Evolutionary conservation across 2,329 filamentous ascomycete genomes (phyloP).

Genomic region (Hypoxylon sp.): DNA sequence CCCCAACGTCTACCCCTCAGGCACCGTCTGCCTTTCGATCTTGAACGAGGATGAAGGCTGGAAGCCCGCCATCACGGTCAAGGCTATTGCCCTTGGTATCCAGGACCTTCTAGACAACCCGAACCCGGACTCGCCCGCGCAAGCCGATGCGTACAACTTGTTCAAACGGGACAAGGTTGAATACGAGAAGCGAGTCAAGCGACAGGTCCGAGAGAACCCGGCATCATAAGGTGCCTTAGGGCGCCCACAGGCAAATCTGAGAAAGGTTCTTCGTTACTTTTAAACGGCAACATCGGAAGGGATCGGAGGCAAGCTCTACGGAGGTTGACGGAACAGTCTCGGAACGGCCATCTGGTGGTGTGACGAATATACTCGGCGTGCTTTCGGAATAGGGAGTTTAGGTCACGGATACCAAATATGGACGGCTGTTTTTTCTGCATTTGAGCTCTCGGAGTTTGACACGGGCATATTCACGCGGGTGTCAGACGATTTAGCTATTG

Average conservation of each 20-base stretch:
- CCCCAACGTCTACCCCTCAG: conserved; percentile 97
- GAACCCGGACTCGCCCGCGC: conserved; percentile 94
- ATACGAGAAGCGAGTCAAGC: conserved; percentile 88
- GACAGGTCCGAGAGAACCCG: conserved; percentile 89
- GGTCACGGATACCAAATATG: conserved; percentile 37
- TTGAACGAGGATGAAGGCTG: conserved; percentile 98
- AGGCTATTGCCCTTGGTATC: conserved; percentile 95
- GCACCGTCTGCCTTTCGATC: conserved; percentile 96
- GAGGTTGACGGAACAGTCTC: neutral
- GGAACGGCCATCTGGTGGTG: conserved; percentile 4
- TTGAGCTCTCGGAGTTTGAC: conserved; percentile 37
- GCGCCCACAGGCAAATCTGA: neutral
- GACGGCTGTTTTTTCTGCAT: conserved; percentile 34
- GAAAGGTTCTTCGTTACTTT: too few species aligned
- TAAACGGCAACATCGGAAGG: neutral
- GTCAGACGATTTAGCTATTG: conserved; percentile 10
- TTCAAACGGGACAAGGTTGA: conserved; percentile 89
- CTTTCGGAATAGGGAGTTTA: conserved; percentile 36
- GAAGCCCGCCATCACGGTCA: conserved; percentile 98
- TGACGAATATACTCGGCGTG: conserved; percentile 15
- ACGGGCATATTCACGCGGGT: conserved; percentile 21
- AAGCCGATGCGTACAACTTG: conserved; percentile 96
- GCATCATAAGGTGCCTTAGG: conserved; percentile 51
- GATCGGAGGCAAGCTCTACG: neutral
- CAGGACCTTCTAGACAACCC: conserved; percentile 96